Evolutionary conservation across 2,329 filamentous ascomycete species (phyloP), one percentile per base, ranked within the genome.

Genomic region (Neobulgaria alba): DNA sequence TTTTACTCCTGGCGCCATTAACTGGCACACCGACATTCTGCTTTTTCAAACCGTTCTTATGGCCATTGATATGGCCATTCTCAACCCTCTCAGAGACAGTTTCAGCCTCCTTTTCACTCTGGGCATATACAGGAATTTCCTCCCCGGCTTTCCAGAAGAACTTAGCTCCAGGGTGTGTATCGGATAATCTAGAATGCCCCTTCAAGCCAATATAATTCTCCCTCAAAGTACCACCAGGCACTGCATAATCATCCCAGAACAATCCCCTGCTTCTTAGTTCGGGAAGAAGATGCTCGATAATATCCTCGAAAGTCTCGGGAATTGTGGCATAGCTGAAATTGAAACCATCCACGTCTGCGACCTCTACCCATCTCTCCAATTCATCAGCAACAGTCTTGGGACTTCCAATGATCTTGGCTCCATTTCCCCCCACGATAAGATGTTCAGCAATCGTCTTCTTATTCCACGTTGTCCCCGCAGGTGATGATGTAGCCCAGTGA

Each of bases 281-380:
- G 0, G 80, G 81, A 1, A 85, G 56, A 5, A 85, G 59, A 1
- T 80, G 64, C 18, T 84, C 75, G 30, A 77, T 71, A 10, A 85
- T 75, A 48, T 85, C 80, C 43, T 77, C 72, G 61, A 84, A 85
- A 0, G 77, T 78, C 42, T 75, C 71, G 0, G 79, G 80, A 52
- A 79, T 79, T n/a, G 43, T 48, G 17, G 51, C 51, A 41, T 50
- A 55, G 39, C 47, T 52, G 17, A 55, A 38, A 41, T 55, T 55
- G 18, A 54, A 55, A 3, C 52, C 51, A 44, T 55, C 52, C 16
- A 55, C 45, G 43, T 55, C 51, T 20, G 48, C 45, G 15, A 54
- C 48, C 17, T 52, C 46, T 7, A 43, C 44, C 53, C 53, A 54
- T 33, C 46, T 50, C 41, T 54, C 53, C 17, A 55, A 36, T 30